These are phyloP conservation scores for Aspergillus sp. DNA, from an alignment of 2,329 filamentous ascomycete genomes.

Conservation along the genomic window DNA sequence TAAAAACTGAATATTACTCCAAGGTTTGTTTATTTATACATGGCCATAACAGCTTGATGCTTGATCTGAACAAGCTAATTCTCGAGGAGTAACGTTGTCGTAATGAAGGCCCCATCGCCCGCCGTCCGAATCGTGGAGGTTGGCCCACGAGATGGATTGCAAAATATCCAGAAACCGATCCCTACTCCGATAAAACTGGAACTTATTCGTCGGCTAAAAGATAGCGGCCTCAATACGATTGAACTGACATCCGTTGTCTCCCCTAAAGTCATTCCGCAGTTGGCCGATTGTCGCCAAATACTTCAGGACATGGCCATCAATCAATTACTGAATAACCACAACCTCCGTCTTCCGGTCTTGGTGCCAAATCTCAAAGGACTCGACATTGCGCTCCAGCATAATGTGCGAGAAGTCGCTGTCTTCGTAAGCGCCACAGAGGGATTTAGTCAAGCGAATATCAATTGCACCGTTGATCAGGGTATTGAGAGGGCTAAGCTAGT, in stretches of 20 bases:
- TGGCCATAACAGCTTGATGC: too few species aligned
- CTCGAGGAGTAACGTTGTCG: not conserved
- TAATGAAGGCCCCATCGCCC: not conserved
- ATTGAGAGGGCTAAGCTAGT: constrained; percentile 28
- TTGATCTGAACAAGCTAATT: too few species aligned
- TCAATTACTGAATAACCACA: constrained; percentile 47
- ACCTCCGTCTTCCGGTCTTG: constrained; percentile 30
- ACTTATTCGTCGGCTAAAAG: constrained; percentile 60
- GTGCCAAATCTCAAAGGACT: constrained; percentile 36
- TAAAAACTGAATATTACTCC: too few species aligned
- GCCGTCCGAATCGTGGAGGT: constrained; percentile 62
- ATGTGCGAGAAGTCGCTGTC: constrained; percentile 33
- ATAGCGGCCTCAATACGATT: constrained; percentile 62
- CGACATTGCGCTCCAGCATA: constrained; percentile 49
- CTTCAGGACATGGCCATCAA: constrained; percentile 9
- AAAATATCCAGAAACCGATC: constrained; percentile 70
- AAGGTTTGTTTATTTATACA: too few species aligned
- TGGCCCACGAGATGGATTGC: constrained; percentile 74
- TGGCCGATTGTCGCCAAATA: constrained; percentile 34
- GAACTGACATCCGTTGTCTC: constrained; percentile 77
- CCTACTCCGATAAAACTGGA: constrained; percentile 66
- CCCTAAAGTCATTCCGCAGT: constrained; percentile 78
- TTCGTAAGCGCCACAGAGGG: constrained; percentile 37
- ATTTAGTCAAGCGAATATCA: constrained; percentile 37
- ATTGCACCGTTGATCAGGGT: constrained; percentile 33